Evolutionary conservation across 192 early-diverging fungal species (phyloP), one percentile per base, ranked within the genome.

Genomic region (Entomortierella parvispora): DNA sequence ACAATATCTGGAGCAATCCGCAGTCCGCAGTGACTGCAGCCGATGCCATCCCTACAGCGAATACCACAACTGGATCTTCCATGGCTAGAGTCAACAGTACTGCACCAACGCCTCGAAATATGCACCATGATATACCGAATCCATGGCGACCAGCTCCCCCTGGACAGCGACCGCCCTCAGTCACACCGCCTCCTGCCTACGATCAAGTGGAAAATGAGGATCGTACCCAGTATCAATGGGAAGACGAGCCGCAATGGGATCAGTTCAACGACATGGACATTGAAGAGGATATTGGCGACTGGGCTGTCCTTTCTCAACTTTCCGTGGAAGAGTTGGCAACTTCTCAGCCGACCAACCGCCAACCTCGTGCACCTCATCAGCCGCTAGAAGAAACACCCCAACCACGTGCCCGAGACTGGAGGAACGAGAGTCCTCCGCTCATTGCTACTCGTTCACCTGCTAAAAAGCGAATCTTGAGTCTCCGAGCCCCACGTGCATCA

Each of bases 211-310:
- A 52, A 17, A n/a, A 45, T 22, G 48, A 68, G 18, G 25, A 62
- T 9, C 51, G 68, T 15, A 4, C 43, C n/a, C 29, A 44, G 22
- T 43, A 42, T 26, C 58, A 45, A 40, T 17, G 50, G 40, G 59
- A 62, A 1, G 43, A 62, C 8, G 64, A 76, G 14, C 64, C 65
- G 5, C 23, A 51, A 10, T 76, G 72, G 72, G 65, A 68, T 14
- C 60, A 68, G 10, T 43, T 68, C 37, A 63, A 66, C 43, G 62
- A 72, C 22, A 45, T 57, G 2, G 71, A 49, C 5, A 9, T 72
- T 15, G 32, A 20, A 7, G 37, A 8, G 4, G 25, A 47, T 26
- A 56, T 59, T 20, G 25, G 29, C 7, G 63, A 61, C 4, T 65
- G 62, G 70, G 70, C 58, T 10, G 55, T 46, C 23, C 45, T 58